Percentiles rank a stretch among this genome's conserved stretches.
Evolutionary conservation across 2,329 filamentous ascomycete genomes (phyloP).

Genomic region (Hypoxylon sp.): DNA sequence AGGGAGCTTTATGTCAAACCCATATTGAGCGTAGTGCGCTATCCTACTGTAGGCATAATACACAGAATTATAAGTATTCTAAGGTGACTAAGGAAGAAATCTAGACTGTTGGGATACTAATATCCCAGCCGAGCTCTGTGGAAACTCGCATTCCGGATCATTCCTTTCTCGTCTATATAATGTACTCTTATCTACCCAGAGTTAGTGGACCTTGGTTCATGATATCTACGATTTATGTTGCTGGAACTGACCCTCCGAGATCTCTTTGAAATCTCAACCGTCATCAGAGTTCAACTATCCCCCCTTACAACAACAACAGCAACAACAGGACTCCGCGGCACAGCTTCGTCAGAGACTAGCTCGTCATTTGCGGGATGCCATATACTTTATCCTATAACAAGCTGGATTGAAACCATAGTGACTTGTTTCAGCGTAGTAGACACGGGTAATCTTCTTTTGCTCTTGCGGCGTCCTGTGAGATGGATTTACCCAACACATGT

Average conservation of each 20-base stretch:
- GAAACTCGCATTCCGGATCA: conserved; percentile 12
- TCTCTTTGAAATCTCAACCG: not conserved
- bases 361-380: conserved; percentile 17
- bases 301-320: no score
- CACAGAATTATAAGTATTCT: not conserved
- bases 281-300: conserved; percentile 11
- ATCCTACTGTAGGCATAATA: not conserved
- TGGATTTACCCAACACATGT: not conserved
- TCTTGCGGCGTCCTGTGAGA: not conserved
- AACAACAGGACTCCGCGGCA: conserved; percentile 4
- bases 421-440: conserved; percentile 21
- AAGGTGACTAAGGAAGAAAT: not conserved
- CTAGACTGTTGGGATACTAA: not conserved
- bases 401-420: conserved; percentile 3
- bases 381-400: conserved; percentile 6
- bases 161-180: conserved; percentile 3
- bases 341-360: conserved; percentile 17
- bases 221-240: not conserved
- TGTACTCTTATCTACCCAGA: conserved; percentile 13
- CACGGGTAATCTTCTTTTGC: conserved; percentile 7
- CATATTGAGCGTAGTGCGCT: conserved; percentile 8
- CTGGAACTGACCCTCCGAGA: conserved; percentile 13
- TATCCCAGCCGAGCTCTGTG: not conserved
- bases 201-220: not conserved
- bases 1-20: conserved; percentile 3